Conservation (phyloP, 441 rosid genomes). For the Gossypium lobatum region DNA sequence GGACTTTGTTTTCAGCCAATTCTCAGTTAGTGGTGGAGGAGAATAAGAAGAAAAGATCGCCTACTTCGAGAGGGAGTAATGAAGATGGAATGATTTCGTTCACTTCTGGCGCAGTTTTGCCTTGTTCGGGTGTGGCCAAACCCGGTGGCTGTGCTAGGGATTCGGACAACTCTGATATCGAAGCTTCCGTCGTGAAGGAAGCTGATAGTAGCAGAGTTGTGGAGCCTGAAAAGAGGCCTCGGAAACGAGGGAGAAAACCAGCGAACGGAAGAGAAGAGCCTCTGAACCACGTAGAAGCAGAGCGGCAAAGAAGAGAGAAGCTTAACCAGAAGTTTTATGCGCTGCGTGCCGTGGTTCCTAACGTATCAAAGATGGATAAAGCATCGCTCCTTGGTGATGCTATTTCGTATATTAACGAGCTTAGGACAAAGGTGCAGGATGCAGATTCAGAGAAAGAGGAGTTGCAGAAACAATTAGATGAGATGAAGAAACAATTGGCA, state of each 20-base stretch:
- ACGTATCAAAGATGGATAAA: constrained; percentile 96
- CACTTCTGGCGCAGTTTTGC: constrained; percentile 55
- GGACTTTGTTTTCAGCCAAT: constrained; percentile 35
- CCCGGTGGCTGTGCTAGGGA: constrained; percentile 54
- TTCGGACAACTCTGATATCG: constrained; percentile 86
- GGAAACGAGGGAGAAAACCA: constrained; percentile 91
- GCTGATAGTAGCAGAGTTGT: constrained; percentile 54
- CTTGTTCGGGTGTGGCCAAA: constrained; percentile 50
- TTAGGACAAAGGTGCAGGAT: constrained; percentile 56
- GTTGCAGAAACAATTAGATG: constrained; percentile 59
- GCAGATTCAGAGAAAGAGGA: constrained; percentile 63
- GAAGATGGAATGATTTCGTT: constrained; percentile 75
- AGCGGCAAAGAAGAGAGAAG: constrained; percentile 97
- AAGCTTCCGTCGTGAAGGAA: constrained; percentile 82
- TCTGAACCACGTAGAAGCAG: constrained; percentile 94
- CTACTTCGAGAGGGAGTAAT: constrained; percentile 50
- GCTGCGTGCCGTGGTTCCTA: constrained; percentile 89
- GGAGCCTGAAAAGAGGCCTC: constrained; percentile 82
- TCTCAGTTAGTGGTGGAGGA: constrained; percentile 32
- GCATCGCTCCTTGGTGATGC: constrained; percentile 95
- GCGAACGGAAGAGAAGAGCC: constrained; percentile 98
- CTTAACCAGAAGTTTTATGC: constrained; percentile 92
- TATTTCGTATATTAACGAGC: constrained; percentile 83
- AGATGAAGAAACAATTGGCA: constrained; percentile 40
- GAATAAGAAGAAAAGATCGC: constrained; percentile 48